Evolutionary conservation across 2,329 filamentous ascomycete genomes (phyloP).

Genomic region (Pseudogymnoascus pannorum): DNA sequence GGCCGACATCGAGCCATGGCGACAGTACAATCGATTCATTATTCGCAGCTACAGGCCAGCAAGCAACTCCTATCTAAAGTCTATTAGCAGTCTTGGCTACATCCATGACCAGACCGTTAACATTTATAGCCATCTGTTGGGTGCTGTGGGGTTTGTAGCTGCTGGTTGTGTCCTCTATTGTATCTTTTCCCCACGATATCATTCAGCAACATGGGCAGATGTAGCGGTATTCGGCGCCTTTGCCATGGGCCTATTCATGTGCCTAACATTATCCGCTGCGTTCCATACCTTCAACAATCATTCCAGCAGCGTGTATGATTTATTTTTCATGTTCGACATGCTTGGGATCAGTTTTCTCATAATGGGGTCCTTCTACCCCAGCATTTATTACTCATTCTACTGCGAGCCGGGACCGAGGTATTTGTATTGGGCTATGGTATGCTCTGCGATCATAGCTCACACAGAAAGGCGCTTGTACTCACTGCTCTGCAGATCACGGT

Average conservation of each 20-base stretch:
- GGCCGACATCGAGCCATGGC: not conserved
- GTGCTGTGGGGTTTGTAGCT: not conserved
- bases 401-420: constrained; percentile 4
- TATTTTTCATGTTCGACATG: not conserved
- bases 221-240: constrained; percentile 1
- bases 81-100: not conserved
- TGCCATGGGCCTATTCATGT: not conserved
- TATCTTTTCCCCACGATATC: not conserved
- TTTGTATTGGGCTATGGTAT: constrained; percentile 5
- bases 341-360: not conserved
- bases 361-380: constrained; percentile 3
- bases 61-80: not conserved
- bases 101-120: constrained; percentile 2
- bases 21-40: constrained; percentile 3
- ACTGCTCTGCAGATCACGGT: constrained; percentile 5
- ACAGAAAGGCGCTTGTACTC: not conserved
- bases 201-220: not conserved
- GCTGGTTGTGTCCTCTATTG: not conserved
- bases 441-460: not conserved
- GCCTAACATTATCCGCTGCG: not conserved
- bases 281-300: constrained; percentile 4
- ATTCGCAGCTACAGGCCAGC: constrained; percentile 3
- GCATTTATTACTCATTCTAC: constrained; percentile 1
- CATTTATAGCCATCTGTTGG: not conserved
- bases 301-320: not conserved